A percentile compares a stretch with the other conserved stretches of the same genome.
These are phyloP conservation scores for Geotrichum carabidarum DNA, from an alignment of 1,139 yeast species.

Conservation along the genomic window DNA sequence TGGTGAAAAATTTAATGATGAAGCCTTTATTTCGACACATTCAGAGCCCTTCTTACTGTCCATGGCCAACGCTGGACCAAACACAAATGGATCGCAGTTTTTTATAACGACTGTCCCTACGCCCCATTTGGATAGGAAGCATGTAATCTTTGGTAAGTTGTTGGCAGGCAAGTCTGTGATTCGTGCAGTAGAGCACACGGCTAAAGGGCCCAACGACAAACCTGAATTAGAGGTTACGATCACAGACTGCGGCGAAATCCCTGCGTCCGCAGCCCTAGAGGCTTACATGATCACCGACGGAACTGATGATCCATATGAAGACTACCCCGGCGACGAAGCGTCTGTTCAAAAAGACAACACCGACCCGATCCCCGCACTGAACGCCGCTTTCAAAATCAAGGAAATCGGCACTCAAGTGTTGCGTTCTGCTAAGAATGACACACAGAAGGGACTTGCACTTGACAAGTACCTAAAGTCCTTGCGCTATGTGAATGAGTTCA, in stretches of 20 bases:
- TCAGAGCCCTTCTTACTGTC: slow-evolving; percentile 82
- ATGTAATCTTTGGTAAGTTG: slow-evolving; percentile 91
- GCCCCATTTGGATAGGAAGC: slow-evolving; percentile 86
- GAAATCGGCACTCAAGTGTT: slow-evolving; percentile 73
- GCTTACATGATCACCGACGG: slow-evolving; percentile 49
- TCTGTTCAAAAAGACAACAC: slow-evolving; percentile 27
- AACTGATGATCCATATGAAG: slow-evolving; percentile 82
- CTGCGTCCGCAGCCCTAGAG: slow-evolving; percentile 29
- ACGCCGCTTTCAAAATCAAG: slow-evolving; percentile 61
- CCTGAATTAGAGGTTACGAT: slow-evolving; percentile 62
- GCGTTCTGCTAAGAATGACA: slow-evolving; percentile 39
- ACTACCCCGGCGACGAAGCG: slow-evolving; percentile 65
- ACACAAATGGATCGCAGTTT: slow-evolving; percentile 93
- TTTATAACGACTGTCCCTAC: slow-evolving; percentile 77
- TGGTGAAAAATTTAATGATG: slow-evolving; percentile 94
- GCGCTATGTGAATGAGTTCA: slow-evolving; percentile 62
- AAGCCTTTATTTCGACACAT: slow-evolving; percentile 62
- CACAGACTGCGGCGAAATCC: slow-evolving; percentile 66
- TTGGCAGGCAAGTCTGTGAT: slow-evolving; percentile 77
- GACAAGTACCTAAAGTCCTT: slow-evolving; percentile 69
- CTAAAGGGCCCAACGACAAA: slow-evolving; percentile 57
- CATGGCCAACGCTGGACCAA: slow-evolving; percentile 95
- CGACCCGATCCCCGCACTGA: slow-evolving; percentile 54
- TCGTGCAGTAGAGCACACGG: slow-evolving; percentile 66
- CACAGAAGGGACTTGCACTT: slow-evolving; percentile 49